These are phyloP conservation scores for Aureobasidium sp. DNA, from an alignment of 2,329 filamentous ascomycete species.

Conservation along the genomic window DNA sequence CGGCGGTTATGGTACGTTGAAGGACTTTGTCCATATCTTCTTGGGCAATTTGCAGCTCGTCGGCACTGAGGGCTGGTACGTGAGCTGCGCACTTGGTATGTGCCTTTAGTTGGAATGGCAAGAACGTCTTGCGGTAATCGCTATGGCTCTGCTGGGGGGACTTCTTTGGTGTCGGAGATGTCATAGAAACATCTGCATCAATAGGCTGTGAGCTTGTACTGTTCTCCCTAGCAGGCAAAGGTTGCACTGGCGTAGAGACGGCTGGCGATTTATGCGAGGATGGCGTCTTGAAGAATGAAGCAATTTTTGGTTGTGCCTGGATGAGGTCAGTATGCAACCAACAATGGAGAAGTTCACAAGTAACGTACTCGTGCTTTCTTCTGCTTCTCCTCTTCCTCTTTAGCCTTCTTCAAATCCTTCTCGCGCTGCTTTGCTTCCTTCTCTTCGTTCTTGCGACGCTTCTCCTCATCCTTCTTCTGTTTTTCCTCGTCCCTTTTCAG, in stretches of 20 bases:
- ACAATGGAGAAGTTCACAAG: slow-evolving; percentile 26
- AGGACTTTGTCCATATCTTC: slow-evolving; percentile 8
- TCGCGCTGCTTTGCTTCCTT: slow-evolving; percentile 36
- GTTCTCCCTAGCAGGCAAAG: not conserved
- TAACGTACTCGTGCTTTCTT: slow-evolving; percentile 24
- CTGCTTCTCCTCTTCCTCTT: slow-evolving; percentile 33
- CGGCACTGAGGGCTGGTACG: slow-evolving; percentile 38
- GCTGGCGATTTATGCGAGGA: slow-evolving; percentile 19
- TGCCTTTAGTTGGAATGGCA: slow-evolving; percentile 71
- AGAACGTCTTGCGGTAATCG: slow-evolving; percentile 57
- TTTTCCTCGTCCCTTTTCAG: slow-evolving; percentile 24
- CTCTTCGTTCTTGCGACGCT: slow-evolving; percentile 34
- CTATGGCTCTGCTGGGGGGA: not conserved
- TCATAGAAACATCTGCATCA: not conserved
- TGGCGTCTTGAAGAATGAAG: slow-evolving; percentile 23
- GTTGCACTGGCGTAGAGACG: not conserved
- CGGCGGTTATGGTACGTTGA: not conserved
- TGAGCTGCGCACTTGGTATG: slow-evolving; percentile 63
- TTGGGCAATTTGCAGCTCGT: not conserved
- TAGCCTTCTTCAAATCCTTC: slow-evolving; percentile 42
- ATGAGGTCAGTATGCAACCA: not conserved
- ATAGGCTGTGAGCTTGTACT: slow-evolving; percentile 17
- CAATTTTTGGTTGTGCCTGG: slow-evolving; percentile 28
- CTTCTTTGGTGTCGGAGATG: not conserved
- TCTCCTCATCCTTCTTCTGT: slow-evolving; percentile 25